Conservation (phyloP, 495 filamentous ascomycete species). For the Rusavskia elegans region DNA sequence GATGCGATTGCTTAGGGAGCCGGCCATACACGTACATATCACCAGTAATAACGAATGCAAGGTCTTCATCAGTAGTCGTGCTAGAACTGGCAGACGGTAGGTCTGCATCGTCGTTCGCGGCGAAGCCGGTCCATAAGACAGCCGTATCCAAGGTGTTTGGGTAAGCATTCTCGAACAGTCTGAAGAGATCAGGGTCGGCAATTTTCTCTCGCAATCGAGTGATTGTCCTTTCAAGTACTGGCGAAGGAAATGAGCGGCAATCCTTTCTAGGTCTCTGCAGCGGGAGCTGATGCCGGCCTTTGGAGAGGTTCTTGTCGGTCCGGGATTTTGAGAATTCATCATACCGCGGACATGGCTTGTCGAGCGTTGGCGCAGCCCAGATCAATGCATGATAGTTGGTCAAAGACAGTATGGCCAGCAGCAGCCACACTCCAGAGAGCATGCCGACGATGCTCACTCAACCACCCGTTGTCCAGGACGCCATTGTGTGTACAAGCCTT, state of each 20-base stretch:
- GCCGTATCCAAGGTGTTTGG: conserved; percentile 57
- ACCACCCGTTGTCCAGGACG: too few relatives aligned
- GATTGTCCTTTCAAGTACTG: conserved; percentile 37
- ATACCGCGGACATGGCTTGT: conserved; percentile 20
- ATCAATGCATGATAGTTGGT: background rate
- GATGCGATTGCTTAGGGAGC: background rate
- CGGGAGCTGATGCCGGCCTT: conserved; percentile 29
- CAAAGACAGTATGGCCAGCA: background rate
- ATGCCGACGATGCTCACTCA: background rate
- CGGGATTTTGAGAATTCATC: conserved; percentile 17
- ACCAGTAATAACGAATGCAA: conserved; percentile 48
- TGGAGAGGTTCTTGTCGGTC: conserved; percentile 19
- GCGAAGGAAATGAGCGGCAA: conserved; percentile 47
- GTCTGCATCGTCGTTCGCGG: conserved; percentile 22
- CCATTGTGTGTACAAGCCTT: too few relatives aligned
- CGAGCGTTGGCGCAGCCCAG: background rate
- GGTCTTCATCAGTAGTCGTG: conserved; percentile 36
- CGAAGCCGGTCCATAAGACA: conserved; percentile 45
- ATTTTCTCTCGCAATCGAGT: conserved; percentile 30
- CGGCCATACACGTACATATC: conserved; percentile 26
- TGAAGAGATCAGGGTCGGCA: conserved; percentile 46
- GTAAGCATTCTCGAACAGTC: conserved; percentile 48
- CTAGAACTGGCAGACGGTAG: conserved; percentile 4
- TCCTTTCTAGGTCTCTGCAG: conserved; percentile 36
- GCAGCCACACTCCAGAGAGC: background rate